Evolutionary conservation across 345 rosid genomes (phyloP), one percentile per base, ranked within the genome.

Genomic region (Salix brachista): DNA sequence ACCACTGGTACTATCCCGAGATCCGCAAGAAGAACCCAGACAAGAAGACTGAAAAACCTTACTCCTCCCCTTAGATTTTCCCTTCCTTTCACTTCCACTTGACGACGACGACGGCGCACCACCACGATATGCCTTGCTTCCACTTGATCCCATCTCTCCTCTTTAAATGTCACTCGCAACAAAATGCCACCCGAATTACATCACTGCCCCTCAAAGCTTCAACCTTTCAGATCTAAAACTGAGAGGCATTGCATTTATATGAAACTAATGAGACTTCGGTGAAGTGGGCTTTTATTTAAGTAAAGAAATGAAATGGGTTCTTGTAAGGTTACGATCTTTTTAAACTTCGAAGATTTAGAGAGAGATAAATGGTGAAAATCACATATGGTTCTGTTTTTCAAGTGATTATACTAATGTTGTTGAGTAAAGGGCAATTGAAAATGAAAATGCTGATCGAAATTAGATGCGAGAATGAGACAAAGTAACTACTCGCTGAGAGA

Each of bases 101-200:
- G 80, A 78, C 18, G 80, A 71, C 46, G 62, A 10, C 32, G 79
- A 17, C 0, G 91, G 39, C 7, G 85, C 79, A 26, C 84, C 83
- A 34, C 79, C 77, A 68, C 79, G 77, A 69, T 74, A 81, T 56
- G 83, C 83, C 77, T 91, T 94, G 74, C 98, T 94, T 46, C 95
- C 87, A 68, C 89, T 82, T 71, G 97, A 90, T 84, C 98, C 97
- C 98, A 94, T 92, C 41, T 44, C 46, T 18, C 19, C 70, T 23
- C 48, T 6, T 14, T 42, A 23, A 58, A 23, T 58, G 23, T 58
- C 62, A 10, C 62, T 58, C 62, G 28, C 23, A 70, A 41, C 69
- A 67, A 21, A 60, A 71, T 69, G 64, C 75, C 75, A 73, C 48
- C 78, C 78, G 14, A n/a, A 58, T 75, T n/a, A 39, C 39, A 28